Percentiles rank a stretch among this genome's conserved stretches.
phyloP scores from a whole-genome alignment of 805 yeast genomes.

The Saturnispora quitensis region DNA sequence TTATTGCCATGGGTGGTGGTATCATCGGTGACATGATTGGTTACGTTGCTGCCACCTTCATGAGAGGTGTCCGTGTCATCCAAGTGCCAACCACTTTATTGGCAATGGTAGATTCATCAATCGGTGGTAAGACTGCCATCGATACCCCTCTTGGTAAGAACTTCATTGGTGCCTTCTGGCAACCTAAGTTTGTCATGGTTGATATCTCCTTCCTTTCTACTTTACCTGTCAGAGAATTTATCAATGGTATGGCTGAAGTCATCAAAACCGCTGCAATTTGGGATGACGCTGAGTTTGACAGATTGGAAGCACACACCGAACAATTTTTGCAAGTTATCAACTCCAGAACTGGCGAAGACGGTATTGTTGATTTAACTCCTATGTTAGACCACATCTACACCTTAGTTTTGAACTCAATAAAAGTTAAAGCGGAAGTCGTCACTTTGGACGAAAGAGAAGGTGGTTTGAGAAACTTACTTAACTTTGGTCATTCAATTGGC shows the following conservation, averaged over 20 bases:
- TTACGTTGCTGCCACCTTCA: conserved; percentile 96
- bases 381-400: conserved; percentile 68
- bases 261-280: conserved; percentile 97
- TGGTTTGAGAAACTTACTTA: conserved; percentile 81
- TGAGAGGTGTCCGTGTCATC: conserved; percentile 93
- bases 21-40: conserved; percentile 99
- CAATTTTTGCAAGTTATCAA: conserved; percentile 61
- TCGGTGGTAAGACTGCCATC: conserved; percentile 97
- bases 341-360: conserved; percentile 29
- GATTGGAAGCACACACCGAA: conserved; percentile 72
- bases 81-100: conserved; percentile 91
- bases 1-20: conserved; percentile 95
- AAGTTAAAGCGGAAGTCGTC: conserved; percentile 90
- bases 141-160: conserved; percentile 96
- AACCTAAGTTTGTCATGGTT: conserved; percentile 79
- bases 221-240: conserved; percentile 86
- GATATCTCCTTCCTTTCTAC: conserved; percentile 84
- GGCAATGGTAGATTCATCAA: conserved; percentile 96
- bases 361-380: conserved; percentile 51
- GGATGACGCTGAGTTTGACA: conserved; percentile 80
- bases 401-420: conserved; percentile 76
- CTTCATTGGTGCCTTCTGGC: conserved; percentile 96
- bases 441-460: conserved; percentile 92
- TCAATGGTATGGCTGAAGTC: conserved; percentile 98
- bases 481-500: conserved; percentile 96